phyloP scores from a whole-genome alignment of 2,329 filamentous ascomycete species.

The Botrytis medusae region DNA sequence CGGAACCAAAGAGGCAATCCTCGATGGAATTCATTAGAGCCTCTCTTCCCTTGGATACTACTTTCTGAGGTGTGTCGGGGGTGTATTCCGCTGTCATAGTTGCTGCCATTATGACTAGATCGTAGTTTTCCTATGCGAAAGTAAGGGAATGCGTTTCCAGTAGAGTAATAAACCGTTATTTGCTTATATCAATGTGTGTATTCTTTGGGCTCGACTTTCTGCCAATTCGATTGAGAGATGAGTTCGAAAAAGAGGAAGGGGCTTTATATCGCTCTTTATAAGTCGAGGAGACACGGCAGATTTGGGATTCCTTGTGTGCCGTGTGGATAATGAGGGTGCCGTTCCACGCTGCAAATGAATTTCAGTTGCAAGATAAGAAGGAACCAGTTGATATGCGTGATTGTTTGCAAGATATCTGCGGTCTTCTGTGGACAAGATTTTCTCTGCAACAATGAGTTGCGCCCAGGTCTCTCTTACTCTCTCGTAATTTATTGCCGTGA shows the following conservation, averaged over 20 bases:
- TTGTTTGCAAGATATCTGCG: slow-evolving; percentile 11
- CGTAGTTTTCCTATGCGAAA: slow-evolving; percentile 13
- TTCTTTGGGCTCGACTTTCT: background rate
- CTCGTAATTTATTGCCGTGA: slow-evolving; percentile 16
- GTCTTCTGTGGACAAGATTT: background rate
- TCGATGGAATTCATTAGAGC: slow-evolving; percentile 64
- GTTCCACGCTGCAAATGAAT: background rate
- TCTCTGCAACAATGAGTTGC: background rate
- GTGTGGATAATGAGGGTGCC: background rate
- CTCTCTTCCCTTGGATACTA: slow-evolving; percentile 30
- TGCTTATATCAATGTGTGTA: background rate
- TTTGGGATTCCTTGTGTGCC: slow-evolving; percentile 3
- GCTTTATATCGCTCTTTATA: background rate
- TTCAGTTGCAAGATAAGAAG: background rate
- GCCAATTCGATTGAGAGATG: background rate
- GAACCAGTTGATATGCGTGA: background rate
- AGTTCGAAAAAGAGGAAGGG: background rate
- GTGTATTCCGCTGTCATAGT: slow-evolving; percentile 31
- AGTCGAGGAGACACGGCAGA: background rate
- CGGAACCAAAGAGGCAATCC: slow-evolving; percentile 85
- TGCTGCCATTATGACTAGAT: slow-evolving; percentile 31
- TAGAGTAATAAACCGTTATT: background rate
- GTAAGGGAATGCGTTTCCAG: slow-evolving; percentile 15
- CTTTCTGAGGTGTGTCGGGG: slow-evolving; percentile 19
- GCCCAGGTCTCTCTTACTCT: slow-evolving; percentile 9